These are phyloP conservation scores for Corymbia citriodora DNA, from an alignment of 441 rosid species.

Conservation along the genomic window DNA sequence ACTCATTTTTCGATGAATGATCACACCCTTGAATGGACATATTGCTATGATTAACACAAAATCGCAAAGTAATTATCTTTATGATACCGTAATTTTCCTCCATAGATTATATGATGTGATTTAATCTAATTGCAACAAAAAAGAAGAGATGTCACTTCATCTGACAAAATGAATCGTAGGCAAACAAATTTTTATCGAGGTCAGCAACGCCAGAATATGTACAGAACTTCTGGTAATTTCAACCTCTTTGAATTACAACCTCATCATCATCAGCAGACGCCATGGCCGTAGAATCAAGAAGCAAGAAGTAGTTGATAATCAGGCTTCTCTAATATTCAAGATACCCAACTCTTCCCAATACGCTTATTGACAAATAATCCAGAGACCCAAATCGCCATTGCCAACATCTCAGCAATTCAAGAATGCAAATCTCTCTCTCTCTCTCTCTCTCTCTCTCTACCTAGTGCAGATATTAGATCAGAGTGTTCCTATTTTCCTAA, in stretches of 20 bases:
- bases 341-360: not conserved
- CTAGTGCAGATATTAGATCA: not conserved
- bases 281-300: not conserved
- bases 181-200: not conserved
- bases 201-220: not conserved
- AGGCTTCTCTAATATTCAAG: not conserved
- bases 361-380: not conserved
- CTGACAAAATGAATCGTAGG: not conserved
- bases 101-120: not conserved
- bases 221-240: not conserved
- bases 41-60: not conserved
- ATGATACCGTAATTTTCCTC: too few species aligned
- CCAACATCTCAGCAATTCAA: not conserved
- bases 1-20: too few species aligned
- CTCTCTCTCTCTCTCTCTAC: not conserved
- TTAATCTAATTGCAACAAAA: not conserved
- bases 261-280: not conserved
- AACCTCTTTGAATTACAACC: not conserved
- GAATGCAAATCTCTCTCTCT: not conserved
- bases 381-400: not conserved
- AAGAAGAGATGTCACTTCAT: not conserved
- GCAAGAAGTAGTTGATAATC: not conserved
- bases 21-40: not conserved
- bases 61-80: not conserved
- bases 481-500: not conserved